These are phyloP conservation scores for Firmiana major DNA, from an alignment of 345 rosid genomes.

Conservation along the genomic window DNA sequence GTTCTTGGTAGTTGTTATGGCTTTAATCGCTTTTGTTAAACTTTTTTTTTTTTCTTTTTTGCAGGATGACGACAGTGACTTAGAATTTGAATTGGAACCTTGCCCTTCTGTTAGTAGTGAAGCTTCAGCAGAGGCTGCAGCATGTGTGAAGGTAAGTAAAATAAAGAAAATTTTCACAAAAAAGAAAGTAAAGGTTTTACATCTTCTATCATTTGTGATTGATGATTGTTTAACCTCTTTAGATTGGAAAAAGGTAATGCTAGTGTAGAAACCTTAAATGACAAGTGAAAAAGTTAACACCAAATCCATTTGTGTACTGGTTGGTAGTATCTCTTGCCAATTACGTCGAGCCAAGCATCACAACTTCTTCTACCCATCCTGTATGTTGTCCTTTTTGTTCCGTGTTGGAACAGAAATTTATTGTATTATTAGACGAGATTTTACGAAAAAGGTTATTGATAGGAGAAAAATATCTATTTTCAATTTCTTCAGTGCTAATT, in stretches of 20 bases:
- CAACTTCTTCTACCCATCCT: too few relatives aligned
- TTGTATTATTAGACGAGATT: too few relatives aligned
- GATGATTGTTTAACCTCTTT: background rate
- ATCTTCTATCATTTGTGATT: background rate
- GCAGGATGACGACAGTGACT: constrained; percentile 93
- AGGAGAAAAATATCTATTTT: too few relatives aligned
- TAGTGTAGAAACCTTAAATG: background rate
- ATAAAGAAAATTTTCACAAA: background rate
- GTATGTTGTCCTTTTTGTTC: too few relatives aligned
- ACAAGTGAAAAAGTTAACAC: background rate
- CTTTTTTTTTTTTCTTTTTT: constrained; percentile 15
- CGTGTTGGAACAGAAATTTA: too few relatives aligned
- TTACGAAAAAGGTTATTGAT: too few relatives aligned
- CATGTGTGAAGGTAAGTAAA: constrained; percentile 71
- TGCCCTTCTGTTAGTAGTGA: constrained; percentile 60
- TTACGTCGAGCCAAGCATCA: too few relatives aligned
- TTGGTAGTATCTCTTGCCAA: background rate
- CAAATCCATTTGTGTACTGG: background rate
- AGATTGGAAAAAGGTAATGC: background rate
- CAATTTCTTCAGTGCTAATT: too few relatives aligned
- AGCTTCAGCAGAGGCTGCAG: constrained; percentile 71
- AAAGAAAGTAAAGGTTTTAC: background rate
- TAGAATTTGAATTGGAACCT: constrained; percentile 86
- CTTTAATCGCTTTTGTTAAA: background rate
- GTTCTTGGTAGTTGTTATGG: background rate